Evolutionary conservation across 495 filamentous ascomycete genomes (phyloP), one percentile per base, ranked within the genome.

Genomic region (Penicillium flavigenum): DNA sequence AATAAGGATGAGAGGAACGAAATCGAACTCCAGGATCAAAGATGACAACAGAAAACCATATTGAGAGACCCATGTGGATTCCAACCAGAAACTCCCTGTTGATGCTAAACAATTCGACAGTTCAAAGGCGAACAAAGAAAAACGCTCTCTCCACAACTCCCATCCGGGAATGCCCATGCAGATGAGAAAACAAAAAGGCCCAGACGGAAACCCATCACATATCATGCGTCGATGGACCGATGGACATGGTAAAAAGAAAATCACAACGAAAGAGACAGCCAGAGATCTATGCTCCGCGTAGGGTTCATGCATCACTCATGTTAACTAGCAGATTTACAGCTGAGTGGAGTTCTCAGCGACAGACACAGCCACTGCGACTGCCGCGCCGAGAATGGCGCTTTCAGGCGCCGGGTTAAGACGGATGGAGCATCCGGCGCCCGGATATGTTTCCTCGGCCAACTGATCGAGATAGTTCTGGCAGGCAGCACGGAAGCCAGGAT

Each of bases 381-480:
- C 82, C 7, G 81, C 83, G 8, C 83, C 83, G 8, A 83, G 57
- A 42, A 85, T 81, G 7, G 80, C 81, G 44, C 80, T 78, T 47
- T 84, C 81, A 14, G 67, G 69, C 4, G 79, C 80, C 16, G 70
- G 72, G 31, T 82, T 79, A 14, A 85, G 70, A 12, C 71, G 63
- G n/a, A 78, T 72, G 10, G 57, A 64, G 19, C 69, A 64, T 22
- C 36, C 31, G 2, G 55, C 36, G 16, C 63, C 63, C 8, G 66
- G 63, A 34, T 69, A 62, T 9, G 62, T 68, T 31, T 71, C 57
- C 17, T 69, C 64, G 12, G 74, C 64, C 16, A 85, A 66, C 45
- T 78, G 66, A 59, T 81, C 70, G 45, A 85, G 63, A 42, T 78
- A 81, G 8, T 51, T 51, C 50, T 84, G 80, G 60, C 81, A 82